Evolutionary conservation across 2,329 filamentous ascomycete species (phyloP), one percentile per base, ranked within the genome.

Genomic region (Dactylellina leptospora): DNA sequence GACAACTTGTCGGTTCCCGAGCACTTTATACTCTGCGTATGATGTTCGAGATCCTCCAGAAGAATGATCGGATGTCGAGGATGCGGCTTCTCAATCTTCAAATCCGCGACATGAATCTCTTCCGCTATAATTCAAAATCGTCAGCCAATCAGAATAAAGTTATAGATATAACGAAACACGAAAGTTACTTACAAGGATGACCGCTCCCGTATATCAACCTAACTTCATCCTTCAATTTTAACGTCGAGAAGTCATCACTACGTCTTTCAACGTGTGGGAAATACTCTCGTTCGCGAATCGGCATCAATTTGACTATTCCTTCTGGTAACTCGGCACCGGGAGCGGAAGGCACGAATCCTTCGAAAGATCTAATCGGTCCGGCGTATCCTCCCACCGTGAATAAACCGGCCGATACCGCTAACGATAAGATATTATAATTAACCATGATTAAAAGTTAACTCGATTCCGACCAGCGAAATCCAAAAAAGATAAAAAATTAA

Each of bases 1-100:
- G 10, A 27, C 23, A 70, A 47, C 36, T 40, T 40, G 9, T 70
- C 30, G 16, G 51, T 13, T 3, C 30, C 27, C 1, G 45, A 13
- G 33, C 64, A 70, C 25, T 5, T 20, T 23, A 62, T 62, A 13
- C 42, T 56, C 16, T 56, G 9, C 4, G 56, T 50, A 9, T 61
- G 44, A 20, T 44, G 47, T 23, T 70, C 56, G 13, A 70, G 13
- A 28, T 70, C 50, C 20, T 70, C 64, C 6, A 70, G 48, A 22
- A 61, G 11, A 5, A 70, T 55, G n/a, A 70, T 22, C 0, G 64
- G 64, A 30, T 61, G 55, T 4, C 50, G 11, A 16, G 54, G 54
- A 6, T 60, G 30, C 1, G 56, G 38, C 16, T 60, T 30, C 20
- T 22, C 16, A 23, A 69, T 48, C 8, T 47, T 69, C 3, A 69